Conservation (phyloP, 495 filamentous ascomycete genomes). For the Xylaria venustula region DNA sequence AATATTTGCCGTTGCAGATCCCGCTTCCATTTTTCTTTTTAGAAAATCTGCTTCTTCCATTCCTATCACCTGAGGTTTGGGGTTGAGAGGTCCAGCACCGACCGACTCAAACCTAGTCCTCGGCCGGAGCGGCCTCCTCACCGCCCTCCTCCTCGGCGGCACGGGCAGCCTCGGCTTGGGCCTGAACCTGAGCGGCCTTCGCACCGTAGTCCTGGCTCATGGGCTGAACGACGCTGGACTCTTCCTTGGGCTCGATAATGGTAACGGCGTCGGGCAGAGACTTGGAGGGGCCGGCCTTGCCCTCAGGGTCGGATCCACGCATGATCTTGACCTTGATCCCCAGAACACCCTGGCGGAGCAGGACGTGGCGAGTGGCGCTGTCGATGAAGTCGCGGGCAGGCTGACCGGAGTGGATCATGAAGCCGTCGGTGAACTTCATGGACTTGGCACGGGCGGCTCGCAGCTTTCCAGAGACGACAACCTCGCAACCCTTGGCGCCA, state of each 20-base stretch:
- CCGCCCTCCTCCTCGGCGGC: constrained; percentile 64
- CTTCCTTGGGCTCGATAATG: constrained; percentile 99
- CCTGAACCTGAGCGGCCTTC: constrained; percentile 85
- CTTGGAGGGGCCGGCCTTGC: constrained; percentile 96
- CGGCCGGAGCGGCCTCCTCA: constrained; percentile 50
- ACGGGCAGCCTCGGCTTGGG: constrained; percentile 59
- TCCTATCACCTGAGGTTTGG: constrained; percentile 12
- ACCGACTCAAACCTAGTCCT: constrained; percentile 47
- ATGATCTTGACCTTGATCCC: constrained; percentile 99
- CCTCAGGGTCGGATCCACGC: constrained; percentile 98
- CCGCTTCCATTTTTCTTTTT: background rate
- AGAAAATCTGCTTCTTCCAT: background rate
- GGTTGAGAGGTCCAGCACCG: constrained; percentile 35
- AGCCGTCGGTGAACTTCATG: constrained; percentile 99
- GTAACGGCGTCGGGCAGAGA: constrained; percentile 96
- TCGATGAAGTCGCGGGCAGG: constrained; percentile 99
- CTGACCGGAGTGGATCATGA: constrained; percentile 99
- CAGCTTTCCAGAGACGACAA: constrained; percentile 98
- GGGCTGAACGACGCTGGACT: constrained; percentile 88
- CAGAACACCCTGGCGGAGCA: constrained; percentile 97
- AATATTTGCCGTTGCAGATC: constrained; percentile 19
- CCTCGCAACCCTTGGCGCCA: constrained; percentile 99
- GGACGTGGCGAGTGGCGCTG: constrained; percentile 94
- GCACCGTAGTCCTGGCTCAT: constrained; percentile 97
- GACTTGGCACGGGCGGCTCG: constrained; percentile 97